phyloP scores from a whole-genome alignment of 2,329 filamentous ascomycete genomes.

The Furcasterigmium sp. region DNA sequence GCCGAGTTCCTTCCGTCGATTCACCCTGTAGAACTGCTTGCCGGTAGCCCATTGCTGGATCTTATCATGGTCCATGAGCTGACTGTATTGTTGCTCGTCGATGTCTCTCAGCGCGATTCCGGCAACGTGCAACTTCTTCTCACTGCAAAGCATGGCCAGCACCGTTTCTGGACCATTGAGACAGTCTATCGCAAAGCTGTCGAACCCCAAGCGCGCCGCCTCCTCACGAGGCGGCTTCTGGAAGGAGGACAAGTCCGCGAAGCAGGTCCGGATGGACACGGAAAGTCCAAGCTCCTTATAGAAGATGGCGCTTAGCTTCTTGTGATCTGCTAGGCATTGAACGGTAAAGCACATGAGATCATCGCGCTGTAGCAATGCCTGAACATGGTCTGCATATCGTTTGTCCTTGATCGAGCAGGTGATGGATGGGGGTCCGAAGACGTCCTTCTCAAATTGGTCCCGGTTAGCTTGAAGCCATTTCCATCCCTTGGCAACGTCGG shows the following conservation, averaged over 20 bases:
- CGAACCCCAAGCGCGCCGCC: constrained; percentile 58
- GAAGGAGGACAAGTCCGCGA: constrained; percentile 49
- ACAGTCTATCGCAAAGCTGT: constrained; percentile 75
- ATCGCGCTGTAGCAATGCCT: constrained; percentile 42
- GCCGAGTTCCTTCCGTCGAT: constrained; percentile 75
- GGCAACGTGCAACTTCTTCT: constrained; percentile 62
- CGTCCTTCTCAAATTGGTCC: constrained; percentile 63
- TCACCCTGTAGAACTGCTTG: constrained; percentile 57
- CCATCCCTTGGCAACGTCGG: constrained; percentile 67
- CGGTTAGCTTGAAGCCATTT: constrained; percentile 75
- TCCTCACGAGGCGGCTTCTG: constrained; percentile 51
- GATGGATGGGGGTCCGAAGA: constrained; percentile 77
- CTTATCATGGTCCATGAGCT: constrained; percentile 49
- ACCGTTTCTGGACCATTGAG: constrained; percentile 78
- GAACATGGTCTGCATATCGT: constrained; percentile 53
- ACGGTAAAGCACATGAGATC: constrained; percentile 67
- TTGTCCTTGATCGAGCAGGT: constrained; percentile 74
- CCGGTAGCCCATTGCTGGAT: constrained; percentile 69
- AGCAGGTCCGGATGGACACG: constrained; percentile 65
- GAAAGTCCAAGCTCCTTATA: constrained; percentile 59
- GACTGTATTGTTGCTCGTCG: constrained; percentile 61
- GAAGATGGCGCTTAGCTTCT: constrained; percentile 62
- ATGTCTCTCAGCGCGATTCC: constrained; percentile 62
- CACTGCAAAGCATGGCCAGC: constrained; percentile 80
- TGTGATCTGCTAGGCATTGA: constrained; percentile 71